Evolutionary conservation across 768 basidiomycete species (phyloP).

Genomic region (Pilatotrama ljubarskyi): DNA sequence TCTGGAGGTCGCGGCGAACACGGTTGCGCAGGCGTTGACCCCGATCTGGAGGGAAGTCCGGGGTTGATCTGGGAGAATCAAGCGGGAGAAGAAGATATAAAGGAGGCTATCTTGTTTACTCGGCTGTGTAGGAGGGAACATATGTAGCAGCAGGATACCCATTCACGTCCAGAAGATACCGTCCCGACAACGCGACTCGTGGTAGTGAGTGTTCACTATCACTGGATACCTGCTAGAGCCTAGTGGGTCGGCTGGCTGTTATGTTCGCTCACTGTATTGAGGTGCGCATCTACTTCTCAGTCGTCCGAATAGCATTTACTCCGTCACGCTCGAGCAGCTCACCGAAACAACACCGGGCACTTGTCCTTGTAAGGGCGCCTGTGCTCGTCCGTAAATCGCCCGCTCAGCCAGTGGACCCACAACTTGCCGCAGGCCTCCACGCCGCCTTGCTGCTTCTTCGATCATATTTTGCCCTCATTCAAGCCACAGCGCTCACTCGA

Average conservation of each 20-base stretch:
- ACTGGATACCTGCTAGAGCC: too few relatives aligned
- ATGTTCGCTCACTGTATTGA: background rate
- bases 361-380: background rate
- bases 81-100: background rate
- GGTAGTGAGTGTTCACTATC: too few relatives aligned
- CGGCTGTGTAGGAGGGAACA: background rate
- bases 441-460: background rate
- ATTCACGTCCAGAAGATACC: background rate
- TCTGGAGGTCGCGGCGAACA: constrained; percentile 69
- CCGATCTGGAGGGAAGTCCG: constrained; percentile 51
- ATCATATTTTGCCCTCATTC: background rate
- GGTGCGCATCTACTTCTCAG: background rate
- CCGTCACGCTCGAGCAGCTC: background rate
- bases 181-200: background rate
- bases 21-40: constrained; percentile 72
- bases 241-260: too few relatives aligned
- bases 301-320: background rate
- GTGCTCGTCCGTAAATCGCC: background rate
- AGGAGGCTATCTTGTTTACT: background rate
- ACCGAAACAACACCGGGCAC: background rate
- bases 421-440: background rate
- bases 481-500: background rate
- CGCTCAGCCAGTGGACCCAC: background rate
- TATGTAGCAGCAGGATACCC: constrained; percentile 11
- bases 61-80: background rate